Evolutionary conservation across 768 basidiomycete species (phyloP).

Genomic region (Exidia glandulosa): DNA sequence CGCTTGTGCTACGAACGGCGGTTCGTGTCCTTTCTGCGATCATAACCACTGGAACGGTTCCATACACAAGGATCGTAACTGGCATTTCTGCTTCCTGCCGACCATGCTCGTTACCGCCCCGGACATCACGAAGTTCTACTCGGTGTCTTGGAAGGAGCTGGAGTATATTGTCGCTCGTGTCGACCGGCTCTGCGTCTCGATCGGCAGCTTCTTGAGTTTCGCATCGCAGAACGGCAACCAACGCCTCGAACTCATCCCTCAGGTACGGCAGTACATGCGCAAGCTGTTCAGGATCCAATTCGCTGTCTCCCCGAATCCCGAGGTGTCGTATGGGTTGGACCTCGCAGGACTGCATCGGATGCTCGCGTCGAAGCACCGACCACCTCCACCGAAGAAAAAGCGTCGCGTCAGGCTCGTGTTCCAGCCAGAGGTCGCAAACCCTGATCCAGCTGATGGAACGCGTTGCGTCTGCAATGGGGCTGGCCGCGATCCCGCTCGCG

Average conservation of each 20-base stretch:
- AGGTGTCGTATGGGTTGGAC: constrained; percentile 73
- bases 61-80: constrained; percentile 70
- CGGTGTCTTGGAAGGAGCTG: constrained; percentile 68
- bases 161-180: constrained; percentile 71
- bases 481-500: constrained; percentile 45
- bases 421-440: constrained; percentile 57
- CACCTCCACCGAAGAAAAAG: constrained; percentile 38
- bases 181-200: constrained; percentile 60
- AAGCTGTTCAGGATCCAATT: constrained; percentile 85
- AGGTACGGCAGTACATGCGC: constrained; percentile 84
- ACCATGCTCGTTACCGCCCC: constrained; percentile 62
- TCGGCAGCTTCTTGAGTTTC: constrained; percentile 71
- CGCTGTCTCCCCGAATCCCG: constrained; percentile 71
- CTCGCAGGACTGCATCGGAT: constrained; percentile 75
- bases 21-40: constrained; percentile 85
- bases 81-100: constrained; percentile 74
- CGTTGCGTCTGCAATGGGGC: constrained; percentile 73
- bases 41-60: constrained; percentile 87
- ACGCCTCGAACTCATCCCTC: constrained; percentile 63
- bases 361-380: constrained; percentile 53
- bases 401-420: constrained; percentile 55
- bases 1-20: constrained; percentile 75
- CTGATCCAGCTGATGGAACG: constrained; percentile 63
- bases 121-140: constrained; percentile 67
- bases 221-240: constrained; percentile 61